Conservation (phyloP, 2,329 filamentous ascomycete species). For the Aspergillus sp. region DNA sequence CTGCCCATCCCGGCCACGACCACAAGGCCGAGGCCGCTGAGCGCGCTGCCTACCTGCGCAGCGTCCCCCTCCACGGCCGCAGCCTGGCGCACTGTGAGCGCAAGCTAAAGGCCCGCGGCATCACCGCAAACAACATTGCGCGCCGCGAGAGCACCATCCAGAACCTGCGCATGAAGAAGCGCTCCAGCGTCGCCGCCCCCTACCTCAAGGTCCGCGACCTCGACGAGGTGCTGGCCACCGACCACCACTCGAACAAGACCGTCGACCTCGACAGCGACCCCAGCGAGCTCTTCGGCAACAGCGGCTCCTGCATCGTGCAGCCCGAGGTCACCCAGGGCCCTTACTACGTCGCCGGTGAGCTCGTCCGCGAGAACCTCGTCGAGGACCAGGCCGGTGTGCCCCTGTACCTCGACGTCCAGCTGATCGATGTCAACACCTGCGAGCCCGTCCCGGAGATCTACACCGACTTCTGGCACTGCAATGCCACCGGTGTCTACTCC, state of each 20-base stretch:
- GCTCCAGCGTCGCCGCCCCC: conserved; percentile 1
- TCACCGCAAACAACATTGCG: conserved; percentile 23
- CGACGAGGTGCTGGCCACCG: conserved; percentile 35
- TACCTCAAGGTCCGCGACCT: conserved; percentile 33
- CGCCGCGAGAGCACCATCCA: conserved; percentile 21
- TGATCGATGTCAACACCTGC: conserved; percentile 43
- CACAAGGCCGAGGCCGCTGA: conserved; percentile 7
- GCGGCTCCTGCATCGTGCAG: conserved; percentile 47
- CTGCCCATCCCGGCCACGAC: conserved; percentile 10
- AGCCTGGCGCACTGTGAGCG: conserved; percentile 21
- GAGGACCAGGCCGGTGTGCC: conserved; percentile 34
- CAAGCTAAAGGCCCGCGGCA: conserved; percentile 22
- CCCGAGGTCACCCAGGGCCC: conserved; percentile 50
- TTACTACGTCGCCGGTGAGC: conserved; percentile 48
- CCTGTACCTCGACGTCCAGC: conserved; percentile 41
- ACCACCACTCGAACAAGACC: conserved; percentile 37
- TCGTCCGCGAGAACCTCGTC: conserved; percentile 37
- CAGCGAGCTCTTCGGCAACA: conserved; percentile 26
- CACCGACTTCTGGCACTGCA: conserved; percentile 44
- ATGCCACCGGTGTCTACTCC: conserved; percentile 43
- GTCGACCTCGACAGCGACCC: conserved; percentile 19
- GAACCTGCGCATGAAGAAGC: neutral
- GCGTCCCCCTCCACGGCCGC: conserved; percentile 9
- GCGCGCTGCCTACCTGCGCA: neutral
- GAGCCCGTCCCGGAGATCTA: conserved; percentile 39